Base-by-base conservation (phyloP, 768 basidiomycete species). In the Cytidiella melzeri region DNA sequence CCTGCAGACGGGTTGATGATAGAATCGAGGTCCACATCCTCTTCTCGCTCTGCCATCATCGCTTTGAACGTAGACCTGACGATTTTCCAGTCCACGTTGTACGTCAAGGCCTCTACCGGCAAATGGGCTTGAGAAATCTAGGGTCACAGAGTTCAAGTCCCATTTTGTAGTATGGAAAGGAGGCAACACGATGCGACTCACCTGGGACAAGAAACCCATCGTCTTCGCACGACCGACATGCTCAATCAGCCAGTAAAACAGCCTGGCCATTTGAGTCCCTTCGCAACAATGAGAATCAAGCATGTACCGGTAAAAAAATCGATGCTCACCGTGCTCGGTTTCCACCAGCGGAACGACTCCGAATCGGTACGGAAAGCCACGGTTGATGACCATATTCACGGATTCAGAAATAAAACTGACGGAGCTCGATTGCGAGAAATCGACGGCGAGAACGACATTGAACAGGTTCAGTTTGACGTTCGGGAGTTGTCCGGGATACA, bases 371-470 rank as follows among this genome's bases (percentile, higher is more conserved):
- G 93, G 90, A 39, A 90, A 71, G 13, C 74, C 76, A 27, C 90
- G 74, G 24, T 77, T 69, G 45, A 98, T 81, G 62, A 95, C 81
- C 49, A 73, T 78, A 13, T 76, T 73, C 41, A 96, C 73, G 0
- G 84, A 67, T 1, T 75, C 76, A 2, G 73, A 69, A 42, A 97
- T 69, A 60, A 90, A 81, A 9, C 77, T 71, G 6, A 93, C 57
- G 34, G 75, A 76, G 4, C 70, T 65, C 0, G 74, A 67, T 37
- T 79, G 75, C 6, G 91, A 83, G 1, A 98, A 73, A 62, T 98
- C 94, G 27, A 95, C 70, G 3, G 83, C 75, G 4, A 95, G 73
- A 44, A 98, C 72, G 55, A 88, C 68, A 59, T 98, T 97, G 71
- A 83, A 85, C 37, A 96, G 56, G 61, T 99, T 98, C 42, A 75